Evolutionary conservation across 495 filamentous ascomycete genomes (phyloP).

Genomic region (Daldinia grandis): DNA sequence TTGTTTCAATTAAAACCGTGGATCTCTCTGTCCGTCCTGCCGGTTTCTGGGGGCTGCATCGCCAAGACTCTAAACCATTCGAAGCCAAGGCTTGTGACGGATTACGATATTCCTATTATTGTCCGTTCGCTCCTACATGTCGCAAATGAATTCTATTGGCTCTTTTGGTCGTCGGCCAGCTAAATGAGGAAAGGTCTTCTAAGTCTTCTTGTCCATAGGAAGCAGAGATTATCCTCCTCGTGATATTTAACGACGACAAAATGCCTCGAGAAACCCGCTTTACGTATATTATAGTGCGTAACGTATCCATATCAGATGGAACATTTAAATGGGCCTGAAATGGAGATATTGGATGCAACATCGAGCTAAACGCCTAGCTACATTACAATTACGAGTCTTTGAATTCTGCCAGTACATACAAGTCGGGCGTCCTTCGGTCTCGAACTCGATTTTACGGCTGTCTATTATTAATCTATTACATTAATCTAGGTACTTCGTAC

Average conservation of each 20-base stretch:
- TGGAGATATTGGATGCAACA: background rate
- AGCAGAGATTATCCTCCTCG: slow-evolving; percentile 11
- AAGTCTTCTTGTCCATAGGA: slow-evolving; percentile 5
- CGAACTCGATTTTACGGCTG: slow-evolving; percentile 17
- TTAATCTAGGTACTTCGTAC: slow-evolving; percentile 12
- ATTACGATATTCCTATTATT: slow-evolving; percentile 15
- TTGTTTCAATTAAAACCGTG: slow-evolving; percentile 6
- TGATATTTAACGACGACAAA: slow-evolving; percentile 14
- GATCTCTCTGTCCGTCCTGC: slow-evolving; percentile 21
- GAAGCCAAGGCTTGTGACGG: slow-evolving; percentile 24
- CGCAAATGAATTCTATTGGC: slow-evolving; percentile 26
- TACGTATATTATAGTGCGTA: background rate
- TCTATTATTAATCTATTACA: background rate
- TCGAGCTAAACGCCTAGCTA: background rate
- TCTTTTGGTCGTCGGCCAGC: slow-evolving; percentile 30
- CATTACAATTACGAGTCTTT: slow-evolving; percentile 4
- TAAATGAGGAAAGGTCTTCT: slow-evolving; percentile 33
- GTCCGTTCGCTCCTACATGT: background rate
- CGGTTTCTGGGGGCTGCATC: slow-evolving; percentile 10
- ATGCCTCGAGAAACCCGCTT: background rate
- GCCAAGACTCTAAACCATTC: slow-evolving; percentile 26
- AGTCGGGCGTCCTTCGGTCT: slow-evolving; percentile 14
- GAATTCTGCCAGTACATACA: background rate
- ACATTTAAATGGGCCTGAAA: background rate
- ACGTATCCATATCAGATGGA: background rate